Evolutionary conservation across 2,329 filamentous ascomycete genomes (phyloP).

Genomic region (Apiospora marii): DNA sequence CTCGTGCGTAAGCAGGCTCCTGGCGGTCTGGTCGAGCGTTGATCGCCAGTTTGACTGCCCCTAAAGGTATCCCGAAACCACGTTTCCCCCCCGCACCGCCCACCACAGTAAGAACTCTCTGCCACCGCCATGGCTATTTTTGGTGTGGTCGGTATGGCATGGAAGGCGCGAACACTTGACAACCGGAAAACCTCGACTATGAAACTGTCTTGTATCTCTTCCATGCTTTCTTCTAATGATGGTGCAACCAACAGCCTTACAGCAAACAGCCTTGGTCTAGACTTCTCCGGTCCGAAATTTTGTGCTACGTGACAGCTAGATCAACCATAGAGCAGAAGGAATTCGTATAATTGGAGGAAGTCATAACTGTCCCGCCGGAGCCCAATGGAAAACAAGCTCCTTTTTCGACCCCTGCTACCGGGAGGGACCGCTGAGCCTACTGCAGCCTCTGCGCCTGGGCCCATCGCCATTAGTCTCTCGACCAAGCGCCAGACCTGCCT

Average conservation of each 20-base stretch:
- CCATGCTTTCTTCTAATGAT: too few species aligned
- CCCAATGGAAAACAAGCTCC: neutral
- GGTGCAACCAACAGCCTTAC: neutral
- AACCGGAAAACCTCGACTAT: neutral
- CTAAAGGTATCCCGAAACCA: neutral
- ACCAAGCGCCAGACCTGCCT: conserved; percentile 24
- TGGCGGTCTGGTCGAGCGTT: neutral
- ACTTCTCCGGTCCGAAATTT: neutral
- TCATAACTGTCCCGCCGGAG: neutral
- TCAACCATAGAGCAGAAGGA: too few species aligned
- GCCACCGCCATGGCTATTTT: neutral
- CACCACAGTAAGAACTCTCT: neutral
- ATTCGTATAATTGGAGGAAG: too few species aligned
- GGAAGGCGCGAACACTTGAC: neutral
- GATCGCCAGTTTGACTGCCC: neutral
- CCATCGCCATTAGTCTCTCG: neutral
- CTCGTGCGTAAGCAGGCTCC: neutral
- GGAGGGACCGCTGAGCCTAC: neutral
- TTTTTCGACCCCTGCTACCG: neutral
- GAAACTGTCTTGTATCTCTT: too few species aligned
- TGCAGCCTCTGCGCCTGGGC: neutral
- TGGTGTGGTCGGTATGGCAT: neutral
- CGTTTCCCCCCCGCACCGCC: neutral
- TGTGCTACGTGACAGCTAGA: neutral
- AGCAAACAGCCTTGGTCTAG: neutral